These are phyloP conservation scores for Cordyceps farinosa DNA, from an alignment of 2,329 filamentous ascomycete genomes.

Conservation along the genomic window DNA sequence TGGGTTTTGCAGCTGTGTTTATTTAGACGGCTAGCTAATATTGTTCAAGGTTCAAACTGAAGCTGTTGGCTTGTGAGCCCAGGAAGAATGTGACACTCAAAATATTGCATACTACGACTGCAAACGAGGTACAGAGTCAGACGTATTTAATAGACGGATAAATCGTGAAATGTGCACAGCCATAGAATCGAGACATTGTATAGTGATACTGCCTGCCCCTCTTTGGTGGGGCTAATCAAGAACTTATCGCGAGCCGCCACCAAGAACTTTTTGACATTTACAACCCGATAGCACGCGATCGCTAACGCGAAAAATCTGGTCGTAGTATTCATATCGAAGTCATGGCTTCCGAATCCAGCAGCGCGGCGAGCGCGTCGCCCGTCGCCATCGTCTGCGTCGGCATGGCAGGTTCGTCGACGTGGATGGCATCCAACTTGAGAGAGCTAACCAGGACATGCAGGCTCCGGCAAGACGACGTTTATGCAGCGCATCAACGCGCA, in stretches of 20 bases:
- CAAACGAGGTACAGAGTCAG: too few relatives aligned
- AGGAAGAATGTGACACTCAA: too few relatives aligned
- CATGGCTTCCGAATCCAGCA: slow-evolving; percentile 35
- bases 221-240: slow-evolving; percentile 13
- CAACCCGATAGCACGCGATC: neutral
- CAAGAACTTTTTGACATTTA: slow-evolving; percentile 11
- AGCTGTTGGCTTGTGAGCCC: too few relatives aligned
- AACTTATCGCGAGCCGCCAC: slow-evolving; percentile 5
- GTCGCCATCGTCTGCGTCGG: slow-evolving; percentile 89
- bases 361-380: slow-evolving; percentile 41
- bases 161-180: neutral
- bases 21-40: neutral
- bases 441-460: slow-evolving; percentile 36
- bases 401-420: slow-evolving; percentile 71
- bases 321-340: neutral
- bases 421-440: neutral
- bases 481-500: slow-evolving; percentile 98
- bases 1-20: neutral
- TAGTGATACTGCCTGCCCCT: neutral
- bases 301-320: neutral
- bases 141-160: neutral
- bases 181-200: neutral
- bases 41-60: too few relatives aligned
- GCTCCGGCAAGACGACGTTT: slow-evolving; percentile 98
- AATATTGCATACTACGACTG: too few relatives aligned